These are phyloP conservation scores for Aspergillus bombycis DNA, from an alignment of 2,329 filamentous ascomycete genomes.

Conservation along the genomic window DNA sequence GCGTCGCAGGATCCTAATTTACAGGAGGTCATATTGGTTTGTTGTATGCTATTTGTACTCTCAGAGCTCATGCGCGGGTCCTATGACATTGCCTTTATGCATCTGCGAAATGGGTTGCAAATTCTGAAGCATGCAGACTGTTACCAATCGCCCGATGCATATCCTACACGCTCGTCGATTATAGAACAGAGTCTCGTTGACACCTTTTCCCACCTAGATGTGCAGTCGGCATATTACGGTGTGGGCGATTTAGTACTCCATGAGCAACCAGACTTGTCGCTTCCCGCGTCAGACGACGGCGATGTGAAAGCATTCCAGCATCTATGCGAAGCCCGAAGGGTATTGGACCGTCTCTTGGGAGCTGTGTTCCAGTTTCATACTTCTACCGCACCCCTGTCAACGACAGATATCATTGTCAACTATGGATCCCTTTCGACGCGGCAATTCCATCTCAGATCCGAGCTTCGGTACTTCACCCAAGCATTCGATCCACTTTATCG, in stretches of 20 bases:
- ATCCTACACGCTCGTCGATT: neutral
- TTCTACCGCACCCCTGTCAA: neutral
- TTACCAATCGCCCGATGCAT: neutral
- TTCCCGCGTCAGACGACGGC: neutral
- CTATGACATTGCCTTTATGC: slow-evolving; percentile 22
- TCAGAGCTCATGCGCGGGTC: slow-evolving; percentile 30
- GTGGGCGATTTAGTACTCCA: neutral
- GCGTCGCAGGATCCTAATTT: slow-evolving; percentile 19
- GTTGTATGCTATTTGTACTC: slow-evolving; percentile 29
- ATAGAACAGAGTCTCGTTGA: slow-evolving; percentile 5
- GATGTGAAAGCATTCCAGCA: neutral
- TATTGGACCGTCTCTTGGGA: neutral
- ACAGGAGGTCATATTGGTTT: slow-evolving; percentile 23
- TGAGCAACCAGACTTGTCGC: neutral
- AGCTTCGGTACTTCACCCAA: neutral
- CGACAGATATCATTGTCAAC: neutral
- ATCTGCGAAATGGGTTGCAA: slow-evolving; percentile 26
- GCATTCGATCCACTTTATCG: slow-evolving; percentile 1
- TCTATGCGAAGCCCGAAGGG: slow-evolving; percentile 4
- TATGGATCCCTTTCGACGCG: slow-evolving; percentile 1
- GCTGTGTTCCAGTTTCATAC: neutral
- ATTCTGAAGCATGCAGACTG: neutral
- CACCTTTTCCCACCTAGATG: slow-evolving; percentile 10
- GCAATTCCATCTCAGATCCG: neutral
- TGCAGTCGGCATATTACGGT: slow-evolving; percentile 9